Evolutionary conservation across 768 basidiomycete species (phyloP).

Genomic region (Podaxis mareebaensis): DNA sequence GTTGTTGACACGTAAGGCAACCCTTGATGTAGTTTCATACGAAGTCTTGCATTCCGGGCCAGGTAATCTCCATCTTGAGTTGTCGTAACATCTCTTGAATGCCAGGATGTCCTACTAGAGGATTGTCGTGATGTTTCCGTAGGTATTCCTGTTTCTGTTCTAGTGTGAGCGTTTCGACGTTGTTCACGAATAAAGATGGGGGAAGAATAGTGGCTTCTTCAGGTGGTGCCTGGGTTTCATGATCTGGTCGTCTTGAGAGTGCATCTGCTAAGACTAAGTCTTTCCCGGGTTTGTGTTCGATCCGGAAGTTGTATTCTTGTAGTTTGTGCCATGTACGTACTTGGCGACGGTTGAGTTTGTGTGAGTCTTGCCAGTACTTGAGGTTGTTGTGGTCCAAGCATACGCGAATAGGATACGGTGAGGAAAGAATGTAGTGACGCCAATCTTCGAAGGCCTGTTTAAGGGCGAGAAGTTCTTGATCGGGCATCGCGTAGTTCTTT

Average conservation of each 20-base stretch:
- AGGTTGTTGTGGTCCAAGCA: conserved; percentile 18
- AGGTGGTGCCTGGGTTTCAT: conserved; percentile 16
- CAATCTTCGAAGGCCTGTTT: conserved; percentile 12
- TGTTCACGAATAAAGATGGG: too few species aligned
- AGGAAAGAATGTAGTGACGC: conserved; percentile 14
- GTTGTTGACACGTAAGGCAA: conserved; percentile 17
- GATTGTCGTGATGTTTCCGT: too few species aligned
- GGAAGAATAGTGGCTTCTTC: neutral
- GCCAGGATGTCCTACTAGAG: too few species aligned
- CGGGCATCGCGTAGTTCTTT: neutral
- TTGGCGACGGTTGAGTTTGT: conserved; percentile 26
- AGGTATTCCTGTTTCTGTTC: too few species aligned
- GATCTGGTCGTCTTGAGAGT: conserved; percentile 22
- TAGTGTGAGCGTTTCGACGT: too few species aligned
- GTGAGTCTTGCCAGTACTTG: conserved; percentile 22
- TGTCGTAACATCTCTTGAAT: too few species aligned
- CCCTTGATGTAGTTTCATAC: conserved; percentile 14
- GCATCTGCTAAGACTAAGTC: conserved; percentile 21
- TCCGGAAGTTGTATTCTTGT: conserved; percentile 25
- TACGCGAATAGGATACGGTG: neutral
- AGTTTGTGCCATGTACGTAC: conserved; percentile 25
- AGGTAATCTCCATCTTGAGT: too few species aligned
- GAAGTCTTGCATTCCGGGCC: too few species aligned
- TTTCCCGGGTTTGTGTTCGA: conserved; percentile 29
- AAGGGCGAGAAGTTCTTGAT: conserved; percentile 6